Percentiles rank a stretch among this genome's conserved stretches.
phyloP scores from a whole-genome alignment of 768 basidiomycete genomes.

The Pholiota microspora region DNA sequence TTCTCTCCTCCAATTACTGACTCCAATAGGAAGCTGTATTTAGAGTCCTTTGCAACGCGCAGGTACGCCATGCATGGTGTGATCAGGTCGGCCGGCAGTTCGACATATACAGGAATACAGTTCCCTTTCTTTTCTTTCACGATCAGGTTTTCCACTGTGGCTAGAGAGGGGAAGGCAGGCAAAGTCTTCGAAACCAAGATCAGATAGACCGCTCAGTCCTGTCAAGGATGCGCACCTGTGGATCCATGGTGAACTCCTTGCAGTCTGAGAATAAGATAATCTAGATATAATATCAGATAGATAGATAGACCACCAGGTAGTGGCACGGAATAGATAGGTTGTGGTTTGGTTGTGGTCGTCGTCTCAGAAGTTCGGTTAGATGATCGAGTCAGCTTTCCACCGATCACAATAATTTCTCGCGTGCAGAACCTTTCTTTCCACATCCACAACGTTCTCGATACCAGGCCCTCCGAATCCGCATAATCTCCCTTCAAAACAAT shows the following conservation, averaged over 20 bases:
- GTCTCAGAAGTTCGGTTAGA: background rate
- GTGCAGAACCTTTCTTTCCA: too few species aligned
- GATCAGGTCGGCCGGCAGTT: conserved; percentile 92
- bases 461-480: too few species aligned
- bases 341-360: too few species aligned
- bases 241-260: conserved; percentile 37
- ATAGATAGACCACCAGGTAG: background rate
- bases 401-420: background rate
- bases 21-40: conserved; percentile 94
- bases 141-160: conserved; percentile 75
- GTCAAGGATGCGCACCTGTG: conserved; percentile 36
- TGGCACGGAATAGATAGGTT: background rate
- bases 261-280: background rate
- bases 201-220: background rate
- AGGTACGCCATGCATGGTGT: conserved; percentile 98
- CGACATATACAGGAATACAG: conserved; percentile 88
- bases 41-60: conserved; percentile 86
- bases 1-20: conserved; percentile 90
- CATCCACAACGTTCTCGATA: background rate
- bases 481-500: too few species aligned
- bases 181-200: conserved; percentile 46
- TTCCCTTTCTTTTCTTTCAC: conserved; percentile 84
- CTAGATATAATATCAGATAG: background rate
- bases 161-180: conserved; percentile 66
- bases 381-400: background rate